Evolutionary conservation across 176 grass and related monocot genomes (phyloP), one percentile per base, ranked within the genome.

Genomic region (Cocos nucifera): DNA sequence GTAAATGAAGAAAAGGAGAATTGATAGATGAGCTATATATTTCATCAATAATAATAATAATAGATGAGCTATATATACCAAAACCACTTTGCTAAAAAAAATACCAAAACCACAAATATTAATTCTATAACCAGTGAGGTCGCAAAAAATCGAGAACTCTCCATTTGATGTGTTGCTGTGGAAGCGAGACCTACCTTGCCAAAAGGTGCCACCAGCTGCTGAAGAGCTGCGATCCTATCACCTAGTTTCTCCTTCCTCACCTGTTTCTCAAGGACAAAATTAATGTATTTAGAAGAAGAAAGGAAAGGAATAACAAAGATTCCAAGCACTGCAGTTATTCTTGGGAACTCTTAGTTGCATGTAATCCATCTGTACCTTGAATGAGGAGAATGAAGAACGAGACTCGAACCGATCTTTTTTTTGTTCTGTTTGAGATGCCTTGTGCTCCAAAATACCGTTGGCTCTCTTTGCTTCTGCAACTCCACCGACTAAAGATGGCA

Each of bases 171-270:
- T 14, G 35, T 44, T 5, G 7, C 0, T 5, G 28, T 6, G 28
- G 28, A 0, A 6, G 28, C 28, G 18, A 77, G 32, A 16, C 5
- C 3, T 83, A 96, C 92, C 86, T 96, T 96, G 54, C 93, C 84
- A 64, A 97, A 92, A 18, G 93, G 92, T 53, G 87, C 86, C 20
- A 97, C 93, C 16, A 97, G 71, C 55, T 97, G 87, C 72, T 91
- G 93, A 77, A 97, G 84, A 48, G 93, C 93, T 56, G 93, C 87
- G 65, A 97, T 92, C 53, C 93, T 87, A 78, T 97, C 93, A 16
- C 92, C 93, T 28, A 97, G 58, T 75, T 92, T 97, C 84, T 97
- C 93, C 67, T 97, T 98, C 67, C 87, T 91, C 58, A 78, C 93
- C 93, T 98, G 72, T 66, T 51, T 70, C 39, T 59, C 19, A 17